Base-by-base conservation (phyloP, 2,329 filamentous ascomycete species). In the Cladophialophora bantiana region DNA sequence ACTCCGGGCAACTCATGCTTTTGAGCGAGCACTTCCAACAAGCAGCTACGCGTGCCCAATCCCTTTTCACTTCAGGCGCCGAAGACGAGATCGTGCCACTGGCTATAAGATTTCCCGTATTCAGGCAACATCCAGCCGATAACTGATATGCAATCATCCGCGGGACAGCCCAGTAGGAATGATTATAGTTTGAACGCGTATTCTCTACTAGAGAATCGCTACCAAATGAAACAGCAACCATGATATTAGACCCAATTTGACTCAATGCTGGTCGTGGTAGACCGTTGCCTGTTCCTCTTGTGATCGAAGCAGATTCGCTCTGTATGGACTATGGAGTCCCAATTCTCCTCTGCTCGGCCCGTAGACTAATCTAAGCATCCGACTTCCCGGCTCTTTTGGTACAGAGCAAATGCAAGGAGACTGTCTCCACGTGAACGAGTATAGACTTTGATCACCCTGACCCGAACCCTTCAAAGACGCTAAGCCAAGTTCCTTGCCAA, bases 101-200 rank as follows among this genome's bases (percentile, higher is more conserved):
- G 18, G 15, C 62, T 15, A 60, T 7, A 12, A 65, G 56, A 56
- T 65, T 56, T 6, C 62, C 62, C 1, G 62, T 60, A 20, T 61
- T 35, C 2, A 65, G 20, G 2, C 62, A 56, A 12, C 34, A 42
- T 9, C 55, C 56, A 1, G 40, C 12, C 10, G 62, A 65, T 7
- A 56, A 65, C 18, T 65, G 62, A 38, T 65, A 65, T 18, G 62
- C 62, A 13, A 60, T 45, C 40, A 54, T 52, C 45, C 60, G 62
- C 15, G 32, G 36, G 26, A 45, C 5, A 34, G 42, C 60, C 56
- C 56, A 65, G 62, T 65, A 65, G 2, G 56, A 36, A 36, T 65
- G 20, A 10, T 35, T 31, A 6, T 58, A 38, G n/a, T 60, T 65
- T 9, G 42, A 53, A 18, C 57, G 62, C 2, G 55, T 56, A 42